Evolutionary conservation across 169 alveolate genomes (phyloP).

Genomic region (Perkinsus marinus): DNA sequence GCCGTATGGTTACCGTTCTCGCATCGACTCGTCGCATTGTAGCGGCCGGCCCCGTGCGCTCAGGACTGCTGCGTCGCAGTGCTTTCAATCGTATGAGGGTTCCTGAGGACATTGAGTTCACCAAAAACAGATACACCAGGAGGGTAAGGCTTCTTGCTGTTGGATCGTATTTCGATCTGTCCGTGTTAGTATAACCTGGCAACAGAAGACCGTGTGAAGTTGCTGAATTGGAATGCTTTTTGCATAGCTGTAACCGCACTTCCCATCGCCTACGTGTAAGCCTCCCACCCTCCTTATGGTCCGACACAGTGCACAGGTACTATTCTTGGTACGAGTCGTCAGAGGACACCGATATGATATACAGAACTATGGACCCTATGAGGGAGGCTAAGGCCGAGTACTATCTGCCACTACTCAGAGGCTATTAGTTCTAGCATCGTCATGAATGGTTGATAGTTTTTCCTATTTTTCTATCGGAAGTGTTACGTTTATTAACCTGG

Average conservation of each 20-base stretch:
- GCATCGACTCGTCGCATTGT: background rate
- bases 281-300: background rate
- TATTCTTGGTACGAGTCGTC: background rate
- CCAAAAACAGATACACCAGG: background rate
- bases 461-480: background rate
- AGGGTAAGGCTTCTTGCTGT: background rate
- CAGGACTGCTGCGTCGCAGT: background rate
- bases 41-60: background rate
- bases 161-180: background rate
- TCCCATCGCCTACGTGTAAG: background rate
- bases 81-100: background rate
- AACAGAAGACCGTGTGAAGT: background rate
- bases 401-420: background rate
- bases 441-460: background rate
- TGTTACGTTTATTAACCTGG: background rate
- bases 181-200: background rate
- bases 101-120: background rate
- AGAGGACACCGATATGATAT: background rate
- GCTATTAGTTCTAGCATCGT: background rate
- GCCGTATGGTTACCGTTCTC: background rate
- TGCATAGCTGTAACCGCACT: background rate
- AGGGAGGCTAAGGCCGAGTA: background rate
- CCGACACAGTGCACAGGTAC: background rate
- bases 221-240: background rate
- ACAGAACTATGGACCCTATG: background rate